Evolutionary conservation across 2,329 filamentous ascomycete genomes (phyloP), one percentile per base, ranked within the genome.

Genomic region (Calonectria pauciramosa): DNA sequence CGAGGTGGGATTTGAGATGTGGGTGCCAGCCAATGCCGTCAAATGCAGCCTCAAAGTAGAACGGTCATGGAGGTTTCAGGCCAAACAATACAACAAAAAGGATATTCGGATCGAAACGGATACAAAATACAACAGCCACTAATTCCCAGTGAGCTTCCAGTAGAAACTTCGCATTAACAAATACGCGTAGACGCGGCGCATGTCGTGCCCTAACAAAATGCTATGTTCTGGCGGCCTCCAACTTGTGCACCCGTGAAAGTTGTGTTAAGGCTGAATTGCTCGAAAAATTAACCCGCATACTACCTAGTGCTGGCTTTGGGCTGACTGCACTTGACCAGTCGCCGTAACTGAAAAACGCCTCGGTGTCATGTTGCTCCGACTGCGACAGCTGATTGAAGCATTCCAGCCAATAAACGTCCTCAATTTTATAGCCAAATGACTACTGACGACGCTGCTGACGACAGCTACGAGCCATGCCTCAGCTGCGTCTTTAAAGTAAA

Each of bases 381-480:
- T 68, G 34, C 28, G 49, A 36, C 65, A 18, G 18, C 44, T 18
- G 66, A 13, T 51, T 28, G 47, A n/a, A 11, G 26, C 11, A 20
- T 51, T 38, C 23, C 6, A 23, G 18, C 71, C 66, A 73, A 73
- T 73, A 49, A 18, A 30, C 8, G 30, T 23, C 51, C 26, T 23
- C 8, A 30, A 23, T 60, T n/a, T 20, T 1, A 23, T 18, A 47
- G 51, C 67, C 56, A 41, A 28, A 23, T 52, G 51, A 47, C 26
- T 51, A 51, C 10, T 66, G 68, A 73, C 67, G 71, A 73, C 41
- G 67, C 44, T 70, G 60, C 59, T 70, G 71, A 73, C 71, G 67
- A 67, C 67, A 14, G 51, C 38, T 10, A 23, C 23, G 8, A 18
- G n/a, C n/a, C 18, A 38, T 11, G 30, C n/a, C 28, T 14, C 32